Evolutionary conservation across 192 early-diverging fungal genomes (phyloP).

Genomic region (Gryganskiella cystojenkinii): DNA sequence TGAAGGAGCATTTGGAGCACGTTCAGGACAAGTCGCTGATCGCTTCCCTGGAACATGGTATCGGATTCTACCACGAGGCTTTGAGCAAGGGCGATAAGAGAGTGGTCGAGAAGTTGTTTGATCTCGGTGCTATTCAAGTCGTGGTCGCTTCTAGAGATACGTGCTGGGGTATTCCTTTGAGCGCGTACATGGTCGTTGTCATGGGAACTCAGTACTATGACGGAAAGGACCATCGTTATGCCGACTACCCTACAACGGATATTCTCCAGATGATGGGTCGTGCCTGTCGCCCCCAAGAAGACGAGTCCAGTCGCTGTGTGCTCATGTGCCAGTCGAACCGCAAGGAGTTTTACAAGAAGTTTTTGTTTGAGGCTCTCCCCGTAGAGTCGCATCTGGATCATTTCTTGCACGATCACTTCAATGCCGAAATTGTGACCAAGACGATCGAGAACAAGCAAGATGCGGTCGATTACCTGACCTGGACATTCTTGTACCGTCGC

Average conservation of each 20-base stretch:
- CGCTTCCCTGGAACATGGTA: constrained; percentile 79
- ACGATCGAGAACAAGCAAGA: constrained; percentile 98
- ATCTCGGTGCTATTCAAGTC: constrained; percentile 84
- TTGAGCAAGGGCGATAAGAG: constrained; percentile 77
- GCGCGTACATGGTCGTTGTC: constrained; percentile 86
- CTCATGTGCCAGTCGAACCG: constrained; percentile 95
- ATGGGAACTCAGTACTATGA: constrained; percentile 98
- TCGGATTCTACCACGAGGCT: constrained; percentile 95
- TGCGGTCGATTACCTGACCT: constrained; percentile 98
- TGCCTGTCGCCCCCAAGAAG: constrained; percentile 74
- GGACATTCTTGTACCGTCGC: constrained; percentile 98
- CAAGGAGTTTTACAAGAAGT: constrained; percentile 98
- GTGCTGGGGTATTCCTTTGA: constrained; percentile 91
- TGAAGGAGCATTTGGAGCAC: constrained; percentile 67
- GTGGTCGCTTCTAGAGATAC: constrained; percentile 91
- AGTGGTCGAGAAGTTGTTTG: constrained; percentile 81
- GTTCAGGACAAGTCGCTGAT: constrained; percentile 81
- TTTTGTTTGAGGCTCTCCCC: constrained; percentile 94
- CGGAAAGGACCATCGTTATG: constrained; percentile 95
- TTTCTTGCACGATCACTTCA: constrained; percentile 96
- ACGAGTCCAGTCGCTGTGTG: constrained; percentile 80
- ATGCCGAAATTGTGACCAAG: constrained; percentile 94
- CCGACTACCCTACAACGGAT: constrained; percentile 94
- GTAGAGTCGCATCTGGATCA: constrained; percentile 96
- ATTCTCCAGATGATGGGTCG: constrained; percentile 99